Base-by-base conservation (phyloP, 2,329 filamentous ascomycete genomes). In the Pyrenophora seminiperda region DNA sequence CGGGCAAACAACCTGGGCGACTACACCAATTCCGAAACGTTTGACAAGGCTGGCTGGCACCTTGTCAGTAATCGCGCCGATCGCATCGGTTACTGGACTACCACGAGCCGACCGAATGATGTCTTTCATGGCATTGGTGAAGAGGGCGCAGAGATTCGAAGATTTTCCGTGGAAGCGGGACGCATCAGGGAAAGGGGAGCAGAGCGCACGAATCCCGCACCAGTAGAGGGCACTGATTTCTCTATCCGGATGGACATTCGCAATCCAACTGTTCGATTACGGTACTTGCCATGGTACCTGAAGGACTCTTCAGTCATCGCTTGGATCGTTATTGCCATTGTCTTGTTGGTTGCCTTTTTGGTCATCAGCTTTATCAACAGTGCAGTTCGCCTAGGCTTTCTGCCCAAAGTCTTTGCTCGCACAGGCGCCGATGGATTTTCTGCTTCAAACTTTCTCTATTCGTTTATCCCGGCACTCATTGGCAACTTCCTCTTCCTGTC, bases 1-100 rank as follows among this genome's bases (percentile, higher is more conserved):
- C 83, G 88, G 52, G 92, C 90, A 57, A 96, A 96, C 71, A 84
- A 87, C 14, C 80, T 91, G 40, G 77, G 79, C 17, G 87, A 89
- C 63, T 96, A 91, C 71, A 79, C 82, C 10, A 83, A 84, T 3
- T 85, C 86, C 0, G 88, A 92, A 62, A 83, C 84, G 0, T 79
- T 84, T 34, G 72, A 74, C 6, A 77, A 79, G 39, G 65, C 73
- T 24, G 78, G 84, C 27, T 83, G 78, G 20, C 78, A 79, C 55
- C 79, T 83, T 34, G 76, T 74, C 41, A 81, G 78, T 63, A 83
- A 79, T 53, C 83, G 83, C 56, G 76, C 81, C 4, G 86, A 93
- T 61, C 81, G 88, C 36, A 80, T 97, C n/a, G 91, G 92, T 5
- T 95, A 95, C 73, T 97, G 92, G 90, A 83, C 83, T 50, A 84